Base-by-base conservation (phyloP, 202 grass and related monocot genomes). In the Zoysia matrella region DNA sequence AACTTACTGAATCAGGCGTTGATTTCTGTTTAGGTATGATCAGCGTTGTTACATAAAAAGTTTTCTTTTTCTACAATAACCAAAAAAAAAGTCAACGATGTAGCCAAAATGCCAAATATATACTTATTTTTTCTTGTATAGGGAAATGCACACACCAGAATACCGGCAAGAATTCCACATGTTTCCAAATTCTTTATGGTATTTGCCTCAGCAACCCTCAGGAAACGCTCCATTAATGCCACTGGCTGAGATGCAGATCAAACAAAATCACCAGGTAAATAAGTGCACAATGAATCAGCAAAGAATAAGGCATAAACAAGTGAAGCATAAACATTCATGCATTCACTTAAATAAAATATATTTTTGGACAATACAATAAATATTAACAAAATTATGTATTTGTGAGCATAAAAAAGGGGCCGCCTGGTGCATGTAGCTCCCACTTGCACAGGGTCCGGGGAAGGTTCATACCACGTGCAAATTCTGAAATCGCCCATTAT, bases 1-100 rank as follows among this genome's bases (percentile, higher is more conserved):
- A 72, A 89, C 90, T 95, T 95, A 95, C 95, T 54, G 95, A 95
- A 89, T 98, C 95, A 69, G 95, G 92, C 65, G 95, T 93, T 48
- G 95, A 94, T 86, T 90, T 89, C 82, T 98, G 92, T 71, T 98
- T 98, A 55, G 95, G 95, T 73, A 98, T 93, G 85, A 98, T 95
- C 68, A 98, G 78, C 15, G 87, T 92, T 13, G 92, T 98, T 73
- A 98, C 92, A 85, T 88, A 98, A 83, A 98, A 98, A 55, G 84
- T 93, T 85, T 89, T 91, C 71, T 90, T 98, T 92, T 95, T 98
- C 95, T 98, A 81, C 85, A 87, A 85, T 52, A 65, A 36, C 30
- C 30, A 67, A 82, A 50, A 82, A 11, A 73, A 52, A 0, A 11
- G 60, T 90, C 64, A 93, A 78, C 71, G 47, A 79, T 74, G 42